These are phyloP conservation scores for Cladorrhinum sp. DNA, from an alignment of 2,329 filamentous ascomycete genomes.

Conservation along the genomic window DNA sequence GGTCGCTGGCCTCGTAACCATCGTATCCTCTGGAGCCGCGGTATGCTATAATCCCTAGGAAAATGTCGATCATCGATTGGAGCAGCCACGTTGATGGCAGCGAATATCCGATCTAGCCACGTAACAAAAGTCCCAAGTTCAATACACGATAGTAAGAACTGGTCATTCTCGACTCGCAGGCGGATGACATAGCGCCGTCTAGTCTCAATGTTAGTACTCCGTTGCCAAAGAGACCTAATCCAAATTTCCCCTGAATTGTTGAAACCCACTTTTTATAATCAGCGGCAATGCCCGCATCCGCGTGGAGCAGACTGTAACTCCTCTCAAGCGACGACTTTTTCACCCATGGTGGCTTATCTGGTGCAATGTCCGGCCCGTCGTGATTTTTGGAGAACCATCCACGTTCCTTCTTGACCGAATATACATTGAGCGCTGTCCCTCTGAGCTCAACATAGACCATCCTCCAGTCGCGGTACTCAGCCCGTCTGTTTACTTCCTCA, in stretches of 20 bases:
- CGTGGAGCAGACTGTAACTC: constrained; percentile 71
- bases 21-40: constrained; percentile 52
- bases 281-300: constrained; percentile 70
- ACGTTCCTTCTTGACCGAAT: constrained; percentile 60
- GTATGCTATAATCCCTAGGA: constrained; percentile 60
- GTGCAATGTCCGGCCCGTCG: constrained; percentile 46
- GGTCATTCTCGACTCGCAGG: constrained; percentile 69
- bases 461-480: constrained; percentile 62
- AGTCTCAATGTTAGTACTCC: constrained; percentile 17
- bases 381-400: constrained; percentile 46
- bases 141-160: constrained; percentile 66
- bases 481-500: constrained; percentile 60
- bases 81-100: constrained; percentile 69
- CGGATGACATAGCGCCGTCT: constrained; percentile 66
- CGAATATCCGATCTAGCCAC: constrained; percentile 67
- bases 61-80: constrained; percentile 69
- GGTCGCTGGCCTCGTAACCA: constrained; percentile 44
- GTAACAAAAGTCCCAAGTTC: constrained; percentile 63
- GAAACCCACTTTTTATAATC: constrained; percentile 65
- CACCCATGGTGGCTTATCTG: constrained; percentile 51
- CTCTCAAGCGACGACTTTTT: constrained; percentile 56
- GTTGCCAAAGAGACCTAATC: constrained; percentile 1
- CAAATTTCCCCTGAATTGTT: background rate
- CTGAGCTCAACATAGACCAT: constrained; percentile 61
- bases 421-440: constrained; percentile 65